Conservation (phyloP, 2,329 filamentous ascomycete species). For the Ophiostoma tasmaniense region DNA sequence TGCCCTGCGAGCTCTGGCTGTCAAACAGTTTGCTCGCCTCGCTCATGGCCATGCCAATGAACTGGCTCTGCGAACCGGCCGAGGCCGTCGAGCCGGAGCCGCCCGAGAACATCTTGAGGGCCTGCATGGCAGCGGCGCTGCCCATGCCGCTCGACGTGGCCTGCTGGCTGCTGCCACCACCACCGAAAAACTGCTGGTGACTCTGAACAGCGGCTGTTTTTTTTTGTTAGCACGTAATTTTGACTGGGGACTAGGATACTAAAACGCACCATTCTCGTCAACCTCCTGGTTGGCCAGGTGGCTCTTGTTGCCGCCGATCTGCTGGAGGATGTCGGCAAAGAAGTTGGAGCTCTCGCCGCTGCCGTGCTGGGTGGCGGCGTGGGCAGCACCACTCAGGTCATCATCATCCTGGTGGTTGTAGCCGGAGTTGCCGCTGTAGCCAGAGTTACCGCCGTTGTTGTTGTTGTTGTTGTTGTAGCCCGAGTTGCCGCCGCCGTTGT, state of each 20-base stretch:
- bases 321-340: conserved; percentile 41
- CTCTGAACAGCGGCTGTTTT: conserved; percentile 44
- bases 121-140: conserved; percentile 70
- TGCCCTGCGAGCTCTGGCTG: conserved; percentile 45
- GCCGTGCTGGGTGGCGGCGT: conserved; percentile 36
- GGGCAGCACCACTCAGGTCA: conserved; percentile 40
- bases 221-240: too few relatives aligned
- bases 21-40: conserved; percentile 73
- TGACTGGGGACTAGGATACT: too few relatives aligned
- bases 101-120: conserved; percentile 64
- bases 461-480: not conserved
- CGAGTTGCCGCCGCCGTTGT: not conserved
- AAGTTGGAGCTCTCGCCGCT: conserved; percentile 38
- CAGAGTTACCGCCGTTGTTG: not conserved
- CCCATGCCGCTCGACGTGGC: conserved; percentile 51
- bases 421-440: conserved; percentile 18
- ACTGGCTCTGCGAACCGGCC: conserved; percentile 59
- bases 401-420: conserved; percentile 36
- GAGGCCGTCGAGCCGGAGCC: conserved; percentile 31
- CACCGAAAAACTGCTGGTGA: conserved; percentile 66
- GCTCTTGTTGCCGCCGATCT: conserved; percentile 42
- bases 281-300: conserved; percentile 38
- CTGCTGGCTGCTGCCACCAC: conserved; percentile 32
- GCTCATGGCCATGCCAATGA: conserved; percentile 78
- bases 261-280: conserved; percentile 40